Evolutionary conservation across 306 rosid genomes (phyloP).

Genomic region (Trifolium subterraneum): DNA sequence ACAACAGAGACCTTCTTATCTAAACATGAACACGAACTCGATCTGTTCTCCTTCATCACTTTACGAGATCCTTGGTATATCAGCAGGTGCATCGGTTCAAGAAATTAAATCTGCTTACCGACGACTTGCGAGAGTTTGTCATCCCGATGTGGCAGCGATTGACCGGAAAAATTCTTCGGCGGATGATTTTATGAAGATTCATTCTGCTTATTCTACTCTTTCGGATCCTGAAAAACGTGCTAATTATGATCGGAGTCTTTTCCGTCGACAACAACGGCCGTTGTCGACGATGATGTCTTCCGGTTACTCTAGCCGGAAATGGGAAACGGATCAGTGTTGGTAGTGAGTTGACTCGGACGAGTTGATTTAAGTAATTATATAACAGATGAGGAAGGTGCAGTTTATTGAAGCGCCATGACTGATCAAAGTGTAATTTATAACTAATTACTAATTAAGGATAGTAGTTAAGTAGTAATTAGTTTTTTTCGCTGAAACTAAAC

Average conservation of each 20-base stretch:
- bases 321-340: neutral
- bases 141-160: conserved; percentile 82
- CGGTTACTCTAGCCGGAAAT: conserved; percentile 44
- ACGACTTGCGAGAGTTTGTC: conserved; percentile 71
- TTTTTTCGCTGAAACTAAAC: neutral
- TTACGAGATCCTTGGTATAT: conserved; percentile 79
- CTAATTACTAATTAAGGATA: neutral
- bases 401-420: neutral
- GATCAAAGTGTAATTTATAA: neutral
- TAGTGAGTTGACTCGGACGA: neutral
- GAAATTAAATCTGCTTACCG: conserved; percentile 91
- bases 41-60: conserved; percentile 49
- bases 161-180: conserved; percentile 68
- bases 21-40: neutral
- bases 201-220: conserved; percentile 81
- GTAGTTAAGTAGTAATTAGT: neutral
- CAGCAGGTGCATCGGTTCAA: conserved; percentile 66
- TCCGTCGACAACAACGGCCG: conserved; percentile 63
- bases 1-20: conserved; percentile 45
- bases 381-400: neutral
- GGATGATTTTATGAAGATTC: conserved; percentile 76
- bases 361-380: too few relatives aligned
- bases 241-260: conserved; percentile 62
- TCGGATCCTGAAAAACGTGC: conserved; percentile 93
- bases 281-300: conserved; percentile 50